phyloP scores from a whole-genome alignment of 495 filamentous ascomycete genomes.

The Filosporella fistucella region DNA sequence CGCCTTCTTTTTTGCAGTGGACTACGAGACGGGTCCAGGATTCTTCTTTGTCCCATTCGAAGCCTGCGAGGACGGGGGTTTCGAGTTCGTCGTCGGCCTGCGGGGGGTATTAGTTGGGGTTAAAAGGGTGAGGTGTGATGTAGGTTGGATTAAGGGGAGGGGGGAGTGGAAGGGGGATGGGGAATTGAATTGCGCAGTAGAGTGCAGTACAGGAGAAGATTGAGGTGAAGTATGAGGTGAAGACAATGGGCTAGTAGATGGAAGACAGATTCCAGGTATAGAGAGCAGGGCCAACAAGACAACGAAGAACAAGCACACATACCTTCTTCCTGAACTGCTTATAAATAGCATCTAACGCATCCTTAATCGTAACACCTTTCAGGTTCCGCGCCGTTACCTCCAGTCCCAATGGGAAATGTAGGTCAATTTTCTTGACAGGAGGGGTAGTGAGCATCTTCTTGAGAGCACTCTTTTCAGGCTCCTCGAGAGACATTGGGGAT shows the following conservation, averaged over 20 bases:
- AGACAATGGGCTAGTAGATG: too few relatives aligned
- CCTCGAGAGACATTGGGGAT: slow-evolving; percentile 61
- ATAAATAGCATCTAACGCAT: slow-evolving; percentile 88
- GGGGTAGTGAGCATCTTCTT: slow-evolving; percentile 76
- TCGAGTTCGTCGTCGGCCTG: slow-evolving; percentile 88
- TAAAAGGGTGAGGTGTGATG: not conserved
- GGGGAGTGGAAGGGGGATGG: not conserved
- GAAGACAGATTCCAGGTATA: not conserved
- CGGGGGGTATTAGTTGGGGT: slow-evolving; percentile 8
- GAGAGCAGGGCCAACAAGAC: not conserved
- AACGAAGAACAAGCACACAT: too few relatives aligned
- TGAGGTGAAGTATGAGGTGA: not conserved
- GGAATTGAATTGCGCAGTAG: too few relatives aligned
- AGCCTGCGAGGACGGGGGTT: slow-evolving; percentile 77
- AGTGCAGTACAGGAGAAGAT: too few relatives aligned
- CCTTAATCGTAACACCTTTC: slow-evolving; percentile 92
- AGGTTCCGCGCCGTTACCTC: slow-evolving; percentile 85
- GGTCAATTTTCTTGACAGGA: slow-evolving; percentile 87
- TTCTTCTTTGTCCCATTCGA: slow-evolving; percentile 93
- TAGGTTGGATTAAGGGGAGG: not conserved
- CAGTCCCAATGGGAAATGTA: slow-evolving; percentile 81
- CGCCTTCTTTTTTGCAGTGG: slow-evolving; percentile 67
- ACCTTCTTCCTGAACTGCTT: slow-evolving; percentile 95
- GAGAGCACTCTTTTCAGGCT: slow-evolving; percentile 71
- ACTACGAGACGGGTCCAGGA: slow-evolving; percentile 69